These are phyloP conservation scores for Bisporella sp. DNA, from an alignment of 2,329 filamentous ascomycete species.

Conservation along the genomic window DNA sequence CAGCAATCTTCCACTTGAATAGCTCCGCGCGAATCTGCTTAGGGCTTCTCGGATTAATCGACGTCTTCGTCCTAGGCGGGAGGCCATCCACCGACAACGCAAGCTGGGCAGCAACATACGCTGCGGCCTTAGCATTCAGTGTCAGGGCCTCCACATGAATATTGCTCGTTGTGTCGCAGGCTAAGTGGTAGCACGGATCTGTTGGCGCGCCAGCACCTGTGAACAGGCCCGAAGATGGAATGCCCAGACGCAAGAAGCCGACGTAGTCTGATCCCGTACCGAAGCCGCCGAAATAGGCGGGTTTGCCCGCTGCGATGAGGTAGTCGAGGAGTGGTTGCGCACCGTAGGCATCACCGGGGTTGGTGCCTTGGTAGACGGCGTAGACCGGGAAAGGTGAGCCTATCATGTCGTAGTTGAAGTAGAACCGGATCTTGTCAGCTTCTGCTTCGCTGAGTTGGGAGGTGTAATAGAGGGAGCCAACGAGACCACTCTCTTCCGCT, in stretches of 20 bases:
- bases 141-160: not conserved
- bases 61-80: not conserved
- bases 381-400: slow-evolving; percentile 44
- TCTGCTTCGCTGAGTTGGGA: slow-evolving; percentile 39
- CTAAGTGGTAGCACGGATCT: not conserved
- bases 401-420: slow-evolving; percentile 60
- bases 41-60: not conserved
- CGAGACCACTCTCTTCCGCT: slow-evolving; percentile 54
- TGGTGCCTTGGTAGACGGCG: slow-evolving; percentile 47
- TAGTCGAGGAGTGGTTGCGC: slow-evolving; percentile 1
- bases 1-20: not conserved
- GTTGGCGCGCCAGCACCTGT: slow-evolving; percentile 39
- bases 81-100: not conserved
- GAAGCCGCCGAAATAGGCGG: slow-evolving; percentile 36
- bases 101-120: not conserved
- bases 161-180: not conserved
- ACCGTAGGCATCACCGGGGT: slow-evolving; percentile 27
- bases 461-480: slow-evolving; percentile 53
- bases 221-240: slow-evolving; percentile 51
- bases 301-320: slow-evolving; percentile 45
- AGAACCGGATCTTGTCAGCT: slow-evolving; percentile 48
- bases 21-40: not conserved
- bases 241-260: slow-evolving; percentile 47
- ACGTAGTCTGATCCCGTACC: slow-evolving; percentile 51
- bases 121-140: not conserved